Evolutionary conservation across 83 land plant species (phyloP).

Genomic region (Diphasiastrum complanatum): DNA sequence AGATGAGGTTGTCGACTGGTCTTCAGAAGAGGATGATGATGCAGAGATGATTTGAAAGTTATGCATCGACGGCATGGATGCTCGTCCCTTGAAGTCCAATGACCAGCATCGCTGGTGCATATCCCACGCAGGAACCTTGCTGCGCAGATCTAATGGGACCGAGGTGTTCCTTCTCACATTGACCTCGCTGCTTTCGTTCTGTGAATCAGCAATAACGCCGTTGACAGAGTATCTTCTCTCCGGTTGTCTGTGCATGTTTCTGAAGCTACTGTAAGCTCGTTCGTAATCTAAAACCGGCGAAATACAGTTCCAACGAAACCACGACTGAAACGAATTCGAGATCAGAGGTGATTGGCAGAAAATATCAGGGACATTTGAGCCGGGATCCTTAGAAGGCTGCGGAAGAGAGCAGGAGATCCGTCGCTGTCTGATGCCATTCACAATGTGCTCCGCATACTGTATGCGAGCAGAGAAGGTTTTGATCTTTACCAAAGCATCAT

Average conservation of each 20-base stretch:
- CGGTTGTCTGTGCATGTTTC: not conserved
- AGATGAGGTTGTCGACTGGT: not conserved
- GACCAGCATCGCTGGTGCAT: constrained; percentile 18
- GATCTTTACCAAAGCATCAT: not conserved
- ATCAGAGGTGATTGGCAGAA: constrained; percentile 3
- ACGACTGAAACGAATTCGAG: constrained; percentile 5
- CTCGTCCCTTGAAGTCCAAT: constrained; percentile 24
- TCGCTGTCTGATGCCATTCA: constrained; percentile 19
- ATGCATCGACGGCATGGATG: constrained; percentile 25
- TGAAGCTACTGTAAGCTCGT: not conserved
- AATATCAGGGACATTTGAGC: no score
- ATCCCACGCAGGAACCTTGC: constrained; percentile 24
- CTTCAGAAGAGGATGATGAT: not conserved
- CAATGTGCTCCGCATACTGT: constrained; percentile 16
- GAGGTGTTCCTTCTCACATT: not conserved
- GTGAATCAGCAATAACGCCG: not conserved
- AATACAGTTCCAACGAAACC: not conserved
- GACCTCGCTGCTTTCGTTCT: not conserved
- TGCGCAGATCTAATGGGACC: not conserved
- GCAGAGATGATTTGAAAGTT: constrained; percentile 19
- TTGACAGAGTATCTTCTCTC: not conserved
- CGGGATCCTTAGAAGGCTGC: constrained; percentile 3
- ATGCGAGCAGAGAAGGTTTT: not conserved
- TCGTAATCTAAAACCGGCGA: not conserved
- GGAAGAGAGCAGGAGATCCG: constrained; percentile 3